These are phyloP conservation scores for Scenedesmus sp. DNA, from an alignment of 163 green algal genomes.

Conservation along the genomic window DNA sequence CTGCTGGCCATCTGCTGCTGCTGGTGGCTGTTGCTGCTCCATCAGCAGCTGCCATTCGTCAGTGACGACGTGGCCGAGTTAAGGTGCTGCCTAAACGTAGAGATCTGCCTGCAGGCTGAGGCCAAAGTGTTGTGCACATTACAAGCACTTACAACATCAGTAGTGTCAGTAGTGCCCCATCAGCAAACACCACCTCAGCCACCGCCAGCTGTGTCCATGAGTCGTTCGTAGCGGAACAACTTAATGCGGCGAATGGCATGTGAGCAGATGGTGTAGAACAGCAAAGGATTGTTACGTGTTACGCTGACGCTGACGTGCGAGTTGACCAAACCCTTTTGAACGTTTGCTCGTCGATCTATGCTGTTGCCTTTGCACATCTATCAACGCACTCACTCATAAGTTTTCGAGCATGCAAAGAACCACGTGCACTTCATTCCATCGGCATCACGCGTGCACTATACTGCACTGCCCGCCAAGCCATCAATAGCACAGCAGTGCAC, in stretches of 20 bases:
- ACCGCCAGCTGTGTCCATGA: no score
- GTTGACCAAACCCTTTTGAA: slow-evolving; percentile 1
- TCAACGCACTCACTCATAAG: not conserved
- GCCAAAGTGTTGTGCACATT: not conserved
- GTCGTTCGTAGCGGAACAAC: no score
- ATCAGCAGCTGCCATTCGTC: not conserved
- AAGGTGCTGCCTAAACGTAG: not conserved
- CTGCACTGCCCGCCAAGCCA: not conserved
- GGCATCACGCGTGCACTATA: not conserved
- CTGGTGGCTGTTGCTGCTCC: not conserved
- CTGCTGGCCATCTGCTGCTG: not conserved
- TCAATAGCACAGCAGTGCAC: not conserved
- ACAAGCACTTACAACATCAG: not conserved
- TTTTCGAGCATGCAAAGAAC: not conserved
- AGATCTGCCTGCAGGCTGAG: not conserved
- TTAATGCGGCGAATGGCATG: no score
- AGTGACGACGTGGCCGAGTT: no score
- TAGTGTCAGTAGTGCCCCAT: not conserved
- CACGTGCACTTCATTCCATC: not conserved
- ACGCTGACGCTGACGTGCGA: not conserved
- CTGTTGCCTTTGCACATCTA: not conserved
- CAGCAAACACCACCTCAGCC: no score
- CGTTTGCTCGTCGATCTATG: not conserved
- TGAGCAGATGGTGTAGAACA: no score
- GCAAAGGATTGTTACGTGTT: no score